Conservation (phyloP, 108 stramenopile genomes). For the Nitzschia putrida region DNA sequence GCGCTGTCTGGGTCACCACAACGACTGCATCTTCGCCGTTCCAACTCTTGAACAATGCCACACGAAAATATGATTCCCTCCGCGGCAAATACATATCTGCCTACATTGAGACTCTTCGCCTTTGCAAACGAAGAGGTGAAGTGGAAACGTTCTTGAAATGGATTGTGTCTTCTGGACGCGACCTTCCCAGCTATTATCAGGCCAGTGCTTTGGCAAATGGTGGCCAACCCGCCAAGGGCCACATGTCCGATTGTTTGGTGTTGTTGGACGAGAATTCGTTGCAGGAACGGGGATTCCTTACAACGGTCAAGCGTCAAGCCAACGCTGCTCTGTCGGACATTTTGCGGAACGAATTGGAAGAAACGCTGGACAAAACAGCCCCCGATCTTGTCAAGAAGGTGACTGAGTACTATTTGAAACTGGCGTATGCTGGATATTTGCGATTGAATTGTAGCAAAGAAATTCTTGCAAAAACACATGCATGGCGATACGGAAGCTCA, state of each 20-base stretch:
- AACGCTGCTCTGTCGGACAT: constrained; percentile 63
- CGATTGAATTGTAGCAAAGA: constrained; percentile 61
- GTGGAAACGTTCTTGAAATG: constrained; percentile 65
- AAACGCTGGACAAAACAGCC: constrained; percentile 5
- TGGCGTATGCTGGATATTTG: constrained; percentile 60
- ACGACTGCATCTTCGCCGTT: constrained; percentile 64
- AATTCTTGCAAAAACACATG: constrained; percentile 45
- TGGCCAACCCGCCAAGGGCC: constrained; percentile 44
- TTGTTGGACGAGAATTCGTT: constrained; percentile 17
- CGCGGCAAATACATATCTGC: constrained; percentile 79
- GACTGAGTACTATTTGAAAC: constrained; percentile 53
- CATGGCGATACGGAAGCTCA: constrained; percentile 36
- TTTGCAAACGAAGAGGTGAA: constrained; percentile 45
- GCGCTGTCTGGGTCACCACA: constrained; percentile 82
- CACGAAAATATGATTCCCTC: constrained; percentile 80
- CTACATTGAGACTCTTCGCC: constrained; percentile 57
- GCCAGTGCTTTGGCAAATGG: constrained; percentile 63
- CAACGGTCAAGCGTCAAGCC: constrained; percentile 54
- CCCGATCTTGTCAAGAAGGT: constrained; percentile 36
- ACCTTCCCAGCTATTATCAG: constrained; percentile 71
- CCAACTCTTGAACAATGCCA: constrained; percentile 69
- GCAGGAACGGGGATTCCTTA: constrained; percentile 45
- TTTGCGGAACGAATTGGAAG: constrained; percentile 53
- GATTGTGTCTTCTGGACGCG: constrained; percentile 49
- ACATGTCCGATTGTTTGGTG: constrained; percentile 56